Conservation (phyloP, 805 yeast genomes). For the Yamadazyma paraphyllophila region DNA sequence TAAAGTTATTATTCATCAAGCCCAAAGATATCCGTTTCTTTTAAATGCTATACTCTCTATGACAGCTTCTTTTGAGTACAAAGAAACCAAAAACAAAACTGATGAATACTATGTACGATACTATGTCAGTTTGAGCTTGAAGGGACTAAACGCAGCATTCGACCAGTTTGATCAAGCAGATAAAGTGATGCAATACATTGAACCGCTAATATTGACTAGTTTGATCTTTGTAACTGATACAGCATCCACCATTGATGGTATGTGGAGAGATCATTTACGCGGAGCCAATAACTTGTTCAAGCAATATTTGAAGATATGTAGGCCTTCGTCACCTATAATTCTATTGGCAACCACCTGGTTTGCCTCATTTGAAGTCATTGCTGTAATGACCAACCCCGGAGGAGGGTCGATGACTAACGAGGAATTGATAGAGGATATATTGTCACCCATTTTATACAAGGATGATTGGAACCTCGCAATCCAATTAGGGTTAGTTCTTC, state of each 20-base stretch:
- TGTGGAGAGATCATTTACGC: constrained; percentile 57
- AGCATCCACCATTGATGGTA: constrained; percentile 44
- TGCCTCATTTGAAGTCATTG: constrained; percentile 48
- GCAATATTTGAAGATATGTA: constrained; percentile 37
- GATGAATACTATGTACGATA: constrained; percentile 13
- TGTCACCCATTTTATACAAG: constrained; percentile 24
- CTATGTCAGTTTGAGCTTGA: constrained; percentile 14
- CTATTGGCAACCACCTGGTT: constrained; percentile 55
- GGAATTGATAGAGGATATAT: constrained; percentile 25
- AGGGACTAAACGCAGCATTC: constrained; percentile 14
- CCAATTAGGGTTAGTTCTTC: constrained; percentile 35
- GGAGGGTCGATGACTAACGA: constrained; percentile 51
- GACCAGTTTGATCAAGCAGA: constrained; percentile 13
- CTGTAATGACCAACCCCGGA: constrained; percentile 45
- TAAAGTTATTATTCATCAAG: constrained; percentile 15
- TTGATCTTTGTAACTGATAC: constrained; percentile 56
- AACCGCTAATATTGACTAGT: constrained; percentile 59
- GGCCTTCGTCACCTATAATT: constrained; percentile 32
- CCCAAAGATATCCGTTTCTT: constrained; percentile 15
- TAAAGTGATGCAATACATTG: constrained; percentile 43
- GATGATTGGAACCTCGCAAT: constrained; percentile 16
- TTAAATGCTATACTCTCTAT: constrained; percentile 17
- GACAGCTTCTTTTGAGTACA: constrained; percentile 18
- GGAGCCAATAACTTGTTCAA: constrained; percentile 56
- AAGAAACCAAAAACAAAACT: constrained; percentile 7